Evolutionary conservation across 2,329 filamentous ascomycete species (phyloP), one percentile per base, ranked within the genome.

Genomic region (Ilyonectria mors-panacis): DNA sequence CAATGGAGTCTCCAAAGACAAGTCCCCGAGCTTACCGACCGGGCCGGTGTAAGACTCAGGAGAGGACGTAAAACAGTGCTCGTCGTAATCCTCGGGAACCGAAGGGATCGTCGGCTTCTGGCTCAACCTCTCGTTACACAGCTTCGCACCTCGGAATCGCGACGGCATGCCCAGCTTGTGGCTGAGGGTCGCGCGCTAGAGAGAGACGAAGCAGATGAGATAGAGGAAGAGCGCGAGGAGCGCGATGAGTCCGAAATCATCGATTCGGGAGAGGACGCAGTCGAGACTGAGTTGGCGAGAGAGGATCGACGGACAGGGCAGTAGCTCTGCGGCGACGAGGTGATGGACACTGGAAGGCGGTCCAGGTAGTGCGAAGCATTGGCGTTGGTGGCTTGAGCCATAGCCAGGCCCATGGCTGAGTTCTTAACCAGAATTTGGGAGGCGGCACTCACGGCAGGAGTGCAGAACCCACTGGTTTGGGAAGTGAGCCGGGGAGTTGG

Each of bases 161-260:
- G 88, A 89, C 85, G 87, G 85, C 77, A 87, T 83, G 79, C 88
- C 87, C 85, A 80, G 73, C 70, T 76, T 77, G 63, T 67, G 85
- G 79, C 81, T 86, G 87, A 82, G 83, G 81, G 79, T 88, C 88
- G 88, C 88, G 88, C 88, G 85, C 85, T 87, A 79, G 81, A 85
- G 81, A 88, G 81, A 66, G 87, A 89, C 72, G 88, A 90, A 74
- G 87, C 85, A 76, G 88, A 90, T 64, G 88, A 91, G 80, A 90
- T 88, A 19, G 89, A 91, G 77, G 89, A 91, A 59, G 88, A 90
- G 78, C 88, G 88, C 70, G 89, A 91, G 69, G 88, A 85, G 68
- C 85, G 85, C 65, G 87, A 91, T 64, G 84, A 83, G 76, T 91
- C 89, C 66, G 89, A 91, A 51, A 91, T 81, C 89, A 91, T 91